Evolutionary conservation across 2,329 filamentous ascomycete species (phyloP).

Genomic region (Myriosclerotinia scirpicola): DNA sequence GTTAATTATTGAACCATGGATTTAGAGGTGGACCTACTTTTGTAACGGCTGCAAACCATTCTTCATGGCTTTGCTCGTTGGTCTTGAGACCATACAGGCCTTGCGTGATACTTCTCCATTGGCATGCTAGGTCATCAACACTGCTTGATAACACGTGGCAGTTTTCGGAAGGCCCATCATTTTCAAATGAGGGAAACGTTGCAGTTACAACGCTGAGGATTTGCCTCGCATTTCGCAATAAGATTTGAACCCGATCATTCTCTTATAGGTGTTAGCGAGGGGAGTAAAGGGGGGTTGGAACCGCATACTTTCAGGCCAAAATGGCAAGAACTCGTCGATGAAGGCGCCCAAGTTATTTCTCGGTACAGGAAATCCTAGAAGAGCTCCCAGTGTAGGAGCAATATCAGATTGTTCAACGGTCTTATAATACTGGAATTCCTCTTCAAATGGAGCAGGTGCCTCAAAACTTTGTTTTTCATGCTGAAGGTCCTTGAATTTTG

Average conservation of each 20-base stretch:
- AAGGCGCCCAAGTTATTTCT: constrained; percentile 88
- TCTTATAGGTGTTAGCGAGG: constrained; percentile 36
- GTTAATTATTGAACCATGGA: constrained; percentile 27
- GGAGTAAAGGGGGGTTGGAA: neutral
- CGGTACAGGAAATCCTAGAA: constrained; percentile 85
- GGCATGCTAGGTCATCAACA: constrained; percentile 64
- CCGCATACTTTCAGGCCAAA: constrained; percentile 67
- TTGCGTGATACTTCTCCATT: constrained; percentile 56
- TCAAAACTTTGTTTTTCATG: constrained; percentile 47
- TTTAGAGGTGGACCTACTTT: constrained; percentile 40
- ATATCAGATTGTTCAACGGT: constrained; percentile 93
- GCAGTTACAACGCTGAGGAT: constrained; percentile 75
- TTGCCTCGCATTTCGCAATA: constrained; percentile 77
- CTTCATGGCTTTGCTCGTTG: constrained; percentile 40
- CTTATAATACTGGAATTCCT: constrained; percentile 81
- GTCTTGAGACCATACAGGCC: constrained; percentile 27
- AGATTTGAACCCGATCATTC: constrained; percentile 62
- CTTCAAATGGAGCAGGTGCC: constrained; percentile 58
- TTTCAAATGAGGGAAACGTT: constrained; percentile 61
- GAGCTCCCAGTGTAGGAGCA: constrained; percentile 80
- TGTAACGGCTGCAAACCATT: constrained; percentile 48
- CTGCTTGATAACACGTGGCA: constrained; percentile 31
- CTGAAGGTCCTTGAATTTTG: constrained; percentile 75
- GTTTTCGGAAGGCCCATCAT: constrained; percentile 33
- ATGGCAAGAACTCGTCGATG: constrained; percentile 72